These are phyloP conservation scores for Byssothecium circinans DNA, from an alignment of 2,329 filamentous ascomycete genomes.

Conservation along the genomic window DNA sequence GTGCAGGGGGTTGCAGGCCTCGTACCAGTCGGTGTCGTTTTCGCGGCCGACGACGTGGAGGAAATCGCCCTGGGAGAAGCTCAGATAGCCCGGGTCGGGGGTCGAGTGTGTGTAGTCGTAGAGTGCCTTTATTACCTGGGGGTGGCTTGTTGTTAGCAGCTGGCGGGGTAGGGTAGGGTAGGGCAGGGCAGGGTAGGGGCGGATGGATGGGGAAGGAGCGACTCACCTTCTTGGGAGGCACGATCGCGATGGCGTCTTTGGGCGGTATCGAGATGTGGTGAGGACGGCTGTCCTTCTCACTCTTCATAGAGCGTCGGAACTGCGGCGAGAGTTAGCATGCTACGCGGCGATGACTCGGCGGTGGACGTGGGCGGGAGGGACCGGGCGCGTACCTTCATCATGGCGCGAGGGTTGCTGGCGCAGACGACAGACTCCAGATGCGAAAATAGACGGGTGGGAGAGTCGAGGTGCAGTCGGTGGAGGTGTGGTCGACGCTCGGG, in stretches of 20 bases:
- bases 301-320: slow-evolving; percentile 85
- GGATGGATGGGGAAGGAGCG: slow-evolving; percentile 2
- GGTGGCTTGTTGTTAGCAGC: slow-evolving; percentile 9
- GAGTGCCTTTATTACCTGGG: slow-evolving; percentile 91
- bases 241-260: slow-evolving; percentile 84
- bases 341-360: slow-evolving; percentile 24
- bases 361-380: slow-evolving; percentile 9
- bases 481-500: too few relatives aligned
- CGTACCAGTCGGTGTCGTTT: slow-evolving; percentile 95
- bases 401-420: slow-evolving; percentile 9
- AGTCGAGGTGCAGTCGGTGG: slow-evolving; percentile 2
- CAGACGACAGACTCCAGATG: slow-evolving; percentile 5
- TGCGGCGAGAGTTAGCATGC: slow-evolving; percentile 34
- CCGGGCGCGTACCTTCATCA: slow-evolving; percentile 29
- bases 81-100: slow-evolving; percentile 65
- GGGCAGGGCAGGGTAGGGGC: too few relatives aligned
- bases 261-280: slow-evolving; percentile 76
- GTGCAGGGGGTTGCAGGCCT: slow-evolving; percentile 93
- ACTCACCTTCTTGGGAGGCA: slow-evolving; percentile 86
- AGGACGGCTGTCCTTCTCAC: slow-evolving; percentile 75
- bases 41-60: slow-evolving; percentile 97
- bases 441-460: background rate
- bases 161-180: slow-evolving; percentile 5
- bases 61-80: slow-evolving; percentile 94
- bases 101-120: slow-evolving; percentile 97